Conservation (phyloP, 2,329 filamentous ascomycete species). For the Monosporascus cannonballus region DNA sequence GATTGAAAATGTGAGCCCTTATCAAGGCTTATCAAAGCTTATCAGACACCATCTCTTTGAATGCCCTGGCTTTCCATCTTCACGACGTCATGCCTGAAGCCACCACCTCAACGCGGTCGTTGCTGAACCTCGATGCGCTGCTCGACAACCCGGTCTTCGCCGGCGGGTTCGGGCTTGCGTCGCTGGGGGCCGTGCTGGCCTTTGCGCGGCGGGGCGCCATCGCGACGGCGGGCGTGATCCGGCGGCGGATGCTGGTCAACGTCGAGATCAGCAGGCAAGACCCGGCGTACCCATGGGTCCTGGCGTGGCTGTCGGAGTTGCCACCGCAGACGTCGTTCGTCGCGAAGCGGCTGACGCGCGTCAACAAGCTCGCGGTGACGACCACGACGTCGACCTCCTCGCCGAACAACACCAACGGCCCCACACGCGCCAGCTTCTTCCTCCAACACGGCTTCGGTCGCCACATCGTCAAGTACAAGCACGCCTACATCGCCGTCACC, state of each 20-base stretch:
- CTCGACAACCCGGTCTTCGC: conserved; percentile 60
- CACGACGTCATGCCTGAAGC: conserved; percentile 22
- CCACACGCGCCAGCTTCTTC: conserved; percentile 73
- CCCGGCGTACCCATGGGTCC: conserved; percentile 86
- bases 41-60: too few species aligned
- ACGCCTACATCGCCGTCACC: conserved; percentile 81
- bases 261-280: conserved; percentile 95
- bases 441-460: conserved; percentile 86
- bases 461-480: conserved; percentile 80
- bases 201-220: conserved; percentile 74
- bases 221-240: conserved; percentile 65
- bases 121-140: conserved; percentile 49
- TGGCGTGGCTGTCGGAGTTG: conserved; percentile 88
- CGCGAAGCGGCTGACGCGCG: conserved; percentile 50
- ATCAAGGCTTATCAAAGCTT: too few species aligned
- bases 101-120: conserved; percentile 13
- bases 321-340: conserved; percentile 59
- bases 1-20: too few species aligned
- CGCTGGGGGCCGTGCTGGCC: conserved; percentile 74
- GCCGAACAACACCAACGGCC: conserved; percentile 63
- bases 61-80: too few species aligned
- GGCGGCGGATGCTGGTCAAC: conserved; percentile 83
- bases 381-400: conserved; percentile 46
- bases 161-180: conserved; percentile 83
- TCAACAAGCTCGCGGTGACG: conserved; percentile 53